Base-by-base conservation (phyloP, 164 flowering plant genomes). In the Aristolochia californica region DNA sequence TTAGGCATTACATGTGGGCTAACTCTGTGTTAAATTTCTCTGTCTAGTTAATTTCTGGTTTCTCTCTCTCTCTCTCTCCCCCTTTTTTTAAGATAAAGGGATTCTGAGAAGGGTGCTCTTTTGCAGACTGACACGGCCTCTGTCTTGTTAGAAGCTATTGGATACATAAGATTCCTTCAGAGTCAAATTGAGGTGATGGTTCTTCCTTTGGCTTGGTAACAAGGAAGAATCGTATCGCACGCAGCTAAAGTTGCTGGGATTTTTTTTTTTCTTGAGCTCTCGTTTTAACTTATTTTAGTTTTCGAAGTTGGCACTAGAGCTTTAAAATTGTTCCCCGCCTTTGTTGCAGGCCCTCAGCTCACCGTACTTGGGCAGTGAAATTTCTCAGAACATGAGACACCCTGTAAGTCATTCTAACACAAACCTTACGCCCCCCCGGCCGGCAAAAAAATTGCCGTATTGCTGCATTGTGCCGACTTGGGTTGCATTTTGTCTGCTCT, bases 101-200 rank as follows among this genome's bases (percentile, higher is more conserved):
- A 3, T 24, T 13, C 25, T 64, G 62, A 57, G 24, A 25, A 38
- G 58, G 38, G 57, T 58, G 48, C 57, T 65, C 74, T 86, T 79
- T 80, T 89, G 88, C 90, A 89, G 97, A 89, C 97, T 78, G 97
- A 89, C 85, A 89, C 97, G 22, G 97, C 97, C 58, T 89, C 97
- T 57, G 97, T 89, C 76, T 73, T 89, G 84, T 74, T 83, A 79
- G 97, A 89, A 80, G 89, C 95, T 56, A 83, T 89, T 78, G 97
- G 95, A 56, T 89, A 87, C 75, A 87, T 89, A 67, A 83, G 88
- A 89, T 87, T 89, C 95, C 95, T 89, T 73, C 87, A 84, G 77
- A 71, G 76, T 72, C 97, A 89, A 84, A 80, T 89, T 78, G 85
- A 84, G 97, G 97, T 89, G 80, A 80, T 67, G 75, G 55, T 56